Evolutionary conservation across 1,284 basidiomycete genomes (phyloP).

Genomic region (Trametes hirsuta): DNA sequence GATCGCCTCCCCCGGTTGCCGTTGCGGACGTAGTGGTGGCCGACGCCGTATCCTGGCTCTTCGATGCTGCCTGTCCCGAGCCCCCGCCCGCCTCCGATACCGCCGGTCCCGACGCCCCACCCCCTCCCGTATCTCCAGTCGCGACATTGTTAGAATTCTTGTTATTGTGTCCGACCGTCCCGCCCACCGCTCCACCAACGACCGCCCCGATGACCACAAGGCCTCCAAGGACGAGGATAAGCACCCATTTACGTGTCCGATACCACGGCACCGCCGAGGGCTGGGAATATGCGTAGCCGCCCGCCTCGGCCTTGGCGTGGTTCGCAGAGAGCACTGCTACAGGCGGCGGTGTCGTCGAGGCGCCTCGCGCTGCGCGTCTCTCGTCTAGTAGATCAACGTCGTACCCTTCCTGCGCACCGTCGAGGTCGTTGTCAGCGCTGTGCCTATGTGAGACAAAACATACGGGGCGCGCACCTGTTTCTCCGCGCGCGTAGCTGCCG

Average conservation of each 20-base stretch:
- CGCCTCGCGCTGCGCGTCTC: slow-evolving; percentile 17
- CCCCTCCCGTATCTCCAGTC: too few species aligned
- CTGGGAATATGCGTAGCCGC: slow-evolving; percentile 21
- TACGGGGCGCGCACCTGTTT: slow-evolving; percentile 38
- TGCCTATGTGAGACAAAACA: not conserved
- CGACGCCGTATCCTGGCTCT: too few species aligned
- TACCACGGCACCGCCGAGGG: slow-evolving; percentile 35
- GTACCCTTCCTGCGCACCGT: slow-evolving; percentile 50
- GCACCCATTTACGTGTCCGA: slow-evolving; percentile 39
- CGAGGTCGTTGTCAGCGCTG: not conserved
- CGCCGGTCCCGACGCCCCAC: too few species aligned
- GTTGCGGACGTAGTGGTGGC: too few species aligned
- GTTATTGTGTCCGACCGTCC: slow-evolving; percentile 13
- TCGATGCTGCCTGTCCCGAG: too few species aligned
- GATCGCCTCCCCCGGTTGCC: too few species aligned
- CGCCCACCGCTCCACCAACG: slow-evolving; percentile 64
- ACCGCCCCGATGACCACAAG: slow-evolving; percentile 54
- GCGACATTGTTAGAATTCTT: not conserved
- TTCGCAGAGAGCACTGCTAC: slow-evolving; percentile 23
- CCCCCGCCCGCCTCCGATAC: too few species aligned
- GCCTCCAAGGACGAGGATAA: slow-evolving; percentile 40
- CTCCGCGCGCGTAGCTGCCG: slow-evolving; percentile 39
- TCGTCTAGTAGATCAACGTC: slow-evolving; percentile 49
- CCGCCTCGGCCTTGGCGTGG: slow-evolving; percentile 26
- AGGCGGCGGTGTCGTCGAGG: slow-evolving; percentile 24